A percentile compares a stretch with the other conserved stretches of the same genome.
These are phyloP conservation scores for Citrus unshiu DNA, from an alignment of 345 rosid species.

Conservation along the genomic window DNA sequence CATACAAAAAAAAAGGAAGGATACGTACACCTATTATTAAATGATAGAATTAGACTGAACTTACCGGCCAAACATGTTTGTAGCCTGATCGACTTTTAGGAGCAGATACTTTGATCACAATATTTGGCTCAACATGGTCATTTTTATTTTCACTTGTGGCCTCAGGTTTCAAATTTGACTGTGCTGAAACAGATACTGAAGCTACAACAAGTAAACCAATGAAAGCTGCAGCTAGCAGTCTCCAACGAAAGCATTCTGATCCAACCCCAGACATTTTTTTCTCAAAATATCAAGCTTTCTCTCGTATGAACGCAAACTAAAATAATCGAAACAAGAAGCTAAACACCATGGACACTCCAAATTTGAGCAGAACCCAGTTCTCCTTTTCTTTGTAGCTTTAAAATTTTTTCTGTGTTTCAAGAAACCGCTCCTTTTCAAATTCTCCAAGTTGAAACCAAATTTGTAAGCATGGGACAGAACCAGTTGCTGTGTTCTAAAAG, in stretches of 20 bases:
- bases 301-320: not conserved
- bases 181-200: slow-evolving; percentile 16
- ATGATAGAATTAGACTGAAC: not conserved
- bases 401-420: not conserved
- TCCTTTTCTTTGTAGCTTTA: not conserved
- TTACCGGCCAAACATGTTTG: slow-evolving; percentile 39
- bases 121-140: not conserved
- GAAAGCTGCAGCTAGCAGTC: slow-evolving; percentile 7
- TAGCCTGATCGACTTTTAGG: slow-evolving; percentile 13
- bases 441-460: not conserved
- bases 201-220: slow-evolving; percentile 14
- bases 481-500: not conserved
- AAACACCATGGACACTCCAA: not conserved
- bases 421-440: not conserved
- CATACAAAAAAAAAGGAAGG: not conserved
- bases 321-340: not conserved
- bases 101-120: not conserved
- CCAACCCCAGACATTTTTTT: slow-evolving; percentile 2
- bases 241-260: slow-evolving; percentile 8
- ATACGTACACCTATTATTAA: no score
- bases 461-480: slow-evolving; percentile 13
- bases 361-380: not conserved
- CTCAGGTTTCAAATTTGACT: slow-evolving; percentile 7
- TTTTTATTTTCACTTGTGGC: not conserved
- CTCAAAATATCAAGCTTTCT: not conserved